Evolutionary conservation across 75 land plant species (phyloP).

Genomic region (Sequoia sempervirens): DNA sequence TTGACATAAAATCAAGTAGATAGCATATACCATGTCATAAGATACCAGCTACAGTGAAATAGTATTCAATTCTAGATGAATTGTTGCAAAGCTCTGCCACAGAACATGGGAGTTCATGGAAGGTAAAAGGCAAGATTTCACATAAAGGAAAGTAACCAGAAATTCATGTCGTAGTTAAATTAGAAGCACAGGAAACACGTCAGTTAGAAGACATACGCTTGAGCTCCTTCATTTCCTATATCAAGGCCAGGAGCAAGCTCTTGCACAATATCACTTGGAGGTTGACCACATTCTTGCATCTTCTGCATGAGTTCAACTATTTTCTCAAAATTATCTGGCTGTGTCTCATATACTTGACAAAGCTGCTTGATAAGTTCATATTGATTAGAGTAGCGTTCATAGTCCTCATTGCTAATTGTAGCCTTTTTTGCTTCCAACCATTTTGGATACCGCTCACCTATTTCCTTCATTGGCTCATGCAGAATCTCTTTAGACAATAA

Average conservation of each 20-base stretch:
- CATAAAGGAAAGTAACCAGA: background rate
- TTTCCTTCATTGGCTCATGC: conserved; percentile 97
- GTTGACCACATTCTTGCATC: conserved; percentile 99
- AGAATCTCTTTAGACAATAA: conserved; percentile 91
- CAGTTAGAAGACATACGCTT: conserved; percentile 52
- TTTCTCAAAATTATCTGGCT: conserved; percentile 71
- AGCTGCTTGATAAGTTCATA: conserved; percentile 69
- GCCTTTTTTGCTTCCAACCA: conserved; percentile 80
- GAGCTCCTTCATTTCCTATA: conserved; percentile 53
- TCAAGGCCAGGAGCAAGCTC: conserved; percentile 95
- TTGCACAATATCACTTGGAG: conserved; percentile 85
- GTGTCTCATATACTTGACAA: conserved; percentile 78
- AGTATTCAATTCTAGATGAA: background rate
- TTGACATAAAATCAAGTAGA: background rate
- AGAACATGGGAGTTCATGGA: background rate
- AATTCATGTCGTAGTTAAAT: background rate
- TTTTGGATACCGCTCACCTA: conserved; percentile 81
- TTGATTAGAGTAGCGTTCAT: conserved; percentile 64
- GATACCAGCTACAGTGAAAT: background rate
- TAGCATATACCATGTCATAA: background rate
- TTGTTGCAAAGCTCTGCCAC: background rate
- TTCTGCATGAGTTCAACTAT: conserved; percentile 95
- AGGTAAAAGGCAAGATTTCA: background rate
- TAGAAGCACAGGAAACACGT: background rate
- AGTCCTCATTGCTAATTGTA: conserved; percentile 58